Evolutionary conservation across 352 stramenopile genomes (phyloP), one percentile per base, ranked within the genome.

Genomic region (Thraustochytrium striatum): DNA sequence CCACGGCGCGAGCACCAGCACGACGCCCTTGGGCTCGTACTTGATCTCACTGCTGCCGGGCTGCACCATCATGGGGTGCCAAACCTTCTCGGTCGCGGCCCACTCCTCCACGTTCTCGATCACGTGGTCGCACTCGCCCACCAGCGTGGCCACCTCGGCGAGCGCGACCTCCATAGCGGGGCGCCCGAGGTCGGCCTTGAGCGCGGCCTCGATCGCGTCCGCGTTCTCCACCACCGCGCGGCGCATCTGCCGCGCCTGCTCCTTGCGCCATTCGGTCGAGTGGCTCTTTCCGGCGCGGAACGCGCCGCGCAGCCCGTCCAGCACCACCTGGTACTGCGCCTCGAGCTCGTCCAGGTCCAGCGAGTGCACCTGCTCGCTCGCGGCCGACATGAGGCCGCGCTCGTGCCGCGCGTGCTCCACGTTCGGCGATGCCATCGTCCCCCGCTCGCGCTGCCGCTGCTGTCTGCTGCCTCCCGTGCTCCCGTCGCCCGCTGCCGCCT

Each of bases 1-100:
- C 89, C 91, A 97, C 82, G 90, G 92, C 43, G 88, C 86, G 9
- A 97, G 93, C 84, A 97, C 81, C 35, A 90, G 94, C 5, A 93
- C 90, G 30, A 94, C 89, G 38, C 92, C 90, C 19, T 94, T 84
- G 8, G 89, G 89, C 44, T 93, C 89, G 19, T 80, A 81, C 13
- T 85, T 61, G n/a, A 94, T 81, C 72, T 91, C 91, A n/a, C 47
- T 79, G 50, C 87, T 88, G 30, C 55, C 59, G 43, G 57, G 59
- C 33, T 83, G 53, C 33, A 55, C 38, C 8, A 68, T 25, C 5
- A 85, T 53, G 21, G 32, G 91, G 78, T 90, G 85, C 47, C 85
- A 84, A 28, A 93, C 58, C 79, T 93, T 89, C 82, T 93, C 87
- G 8, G 81, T 75, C 62, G 62, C 73, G 3, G 79, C 57, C 81